These are phyloP conservation scores for Lactifluus pinguis DNA, from an alignment of 768 basidiomycete species.

Conservation along the genomic window DNA sequence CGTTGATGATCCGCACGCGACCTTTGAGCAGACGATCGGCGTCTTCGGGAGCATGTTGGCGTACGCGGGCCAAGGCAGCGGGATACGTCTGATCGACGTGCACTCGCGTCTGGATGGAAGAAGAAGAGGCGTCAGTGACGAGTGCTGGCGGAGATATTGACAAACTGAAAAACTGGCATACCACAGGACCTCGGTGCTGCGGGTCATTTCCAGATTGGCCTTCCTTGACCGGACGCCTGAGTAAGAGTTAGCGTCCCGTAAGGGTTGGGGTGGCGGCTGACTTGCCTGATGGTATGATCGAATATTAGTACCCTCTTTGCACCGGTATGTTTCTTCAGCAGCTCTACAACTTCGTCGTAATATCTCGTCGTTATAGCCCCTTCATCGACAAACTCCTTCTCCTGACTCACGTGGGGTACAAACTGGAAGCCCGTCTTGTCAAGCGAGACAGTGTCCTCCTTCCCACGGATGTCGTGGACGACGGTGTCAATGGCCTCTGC, in stretches of 20 bases:
- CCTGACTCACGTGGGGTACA: slow-evolving; percentile 26
- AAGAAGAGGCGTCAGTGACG: background rate
- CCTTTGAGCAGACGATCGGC: slow-evolving; percentile 34
- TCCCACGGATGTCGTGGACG: slow-evolving; percentile 27
- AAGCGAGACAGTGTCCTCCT: slow-evolving; percentile 25
- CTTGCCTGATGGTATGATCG: slow-evolving; percentile 37
- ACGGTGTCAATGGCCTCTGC: slow-evolving; percentile 22
- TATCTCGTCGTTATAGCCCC: slow-evolving; percentile 31
- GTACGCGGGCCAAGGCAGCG: slow-evolving; percentile 31
- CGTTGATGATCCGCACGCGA: slow-evolving; percentile 38
- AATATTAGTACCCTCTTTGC: slow-evolving; percentile 36
- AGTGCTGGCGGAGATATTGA: background rate
- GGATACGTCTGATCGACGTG: slow-evolving; percentile 39
- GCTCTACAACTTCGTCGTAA: slow-evolving; percentile 34
- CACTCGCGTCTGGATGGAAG: slow-evolving; percentile 27
- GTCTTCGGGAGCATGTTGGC: slow-evolving; percentile 31
- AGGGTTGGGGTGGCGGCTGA: background rate
- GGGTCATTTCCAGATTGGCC: slow-evolving; percentile 6
- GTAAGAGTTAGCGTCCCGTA: background rate
- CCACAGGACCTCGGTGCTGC: slow-evolving; percentile 28
- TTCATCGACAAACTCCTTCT: slow-evolving; percentile 34
- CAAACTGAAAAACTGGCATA: slow-evolving; percentile 26
- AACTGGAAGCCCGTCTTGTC: slow-evolving; percentile 41
- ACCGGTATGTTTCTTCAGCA: slow-evolving; percentile 33
- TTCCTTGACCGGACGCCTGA: background rate